phyloP scores from a whole-genome alignment of 202 grass and related monocot genomes.

The Carex sylvatica region DNA sequence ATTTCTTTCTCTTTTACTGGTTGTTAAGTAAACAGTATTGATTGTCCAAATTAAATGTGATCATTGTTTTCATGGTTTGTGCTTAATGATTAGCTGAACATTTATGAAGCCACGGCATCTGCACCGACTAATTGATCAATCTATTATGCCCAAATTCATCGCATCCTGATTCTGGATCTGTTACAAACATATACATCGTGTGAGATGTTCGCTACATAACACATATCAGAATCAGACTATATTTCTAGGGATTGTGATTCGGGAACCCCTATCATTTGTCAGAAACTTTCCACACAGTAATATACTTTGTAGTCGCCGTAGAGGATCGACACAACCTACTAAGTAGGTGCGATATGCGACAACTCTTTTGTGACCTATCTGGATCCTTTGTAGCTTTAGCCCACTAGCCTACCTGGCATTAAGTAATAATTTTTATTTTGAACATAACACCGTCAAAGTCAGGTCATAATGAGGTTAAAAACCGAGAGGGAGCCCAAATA shows the following conservation, averaged over 20 bases:
- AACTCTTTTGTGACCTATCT: background rate
- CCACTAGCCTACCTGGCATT: background rate
- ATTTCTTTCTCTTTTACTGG: background rate
- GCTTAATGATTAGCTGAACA: conserved; percentile 10
- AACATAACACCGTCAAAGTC: too few relatives aligned
- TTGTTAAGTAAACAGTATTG: background rate
- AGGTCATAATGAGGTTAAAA: too few relatives aligned
- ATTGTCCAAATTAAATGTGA: background rate
- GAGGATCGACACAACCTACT: background rate
- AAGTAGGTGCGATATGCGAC: background rate
- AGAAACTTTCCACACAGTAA: background rate
- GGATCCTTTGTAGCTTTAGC: background rate
- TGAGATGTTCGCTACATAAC: background rate
- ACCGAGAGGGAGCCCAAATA: too few relatives aligned
- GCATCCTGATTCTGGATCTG: background rate
- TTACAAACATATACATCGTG: background rate
- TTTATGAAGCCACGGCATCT: conserved; percentile 8
- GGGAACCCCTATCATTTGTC: background rate
- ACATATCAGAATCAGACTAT: too few relatives aligned
- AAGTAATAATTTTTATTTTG: too few relatives aligned
- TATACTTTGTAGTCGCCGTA: background rate
- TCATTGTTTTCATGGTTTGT: background rate
- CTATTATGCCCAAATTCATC: background rate
- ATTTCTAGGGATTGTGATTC: too few relatives aligned
- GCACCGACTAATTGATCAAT: conserved; percentile 13